These are phyloP conservation scores for Neurospora sp. DNA, from an alignment of 495 filamentous ascomycete genomes.

Conservation along the genomic window DNA sequence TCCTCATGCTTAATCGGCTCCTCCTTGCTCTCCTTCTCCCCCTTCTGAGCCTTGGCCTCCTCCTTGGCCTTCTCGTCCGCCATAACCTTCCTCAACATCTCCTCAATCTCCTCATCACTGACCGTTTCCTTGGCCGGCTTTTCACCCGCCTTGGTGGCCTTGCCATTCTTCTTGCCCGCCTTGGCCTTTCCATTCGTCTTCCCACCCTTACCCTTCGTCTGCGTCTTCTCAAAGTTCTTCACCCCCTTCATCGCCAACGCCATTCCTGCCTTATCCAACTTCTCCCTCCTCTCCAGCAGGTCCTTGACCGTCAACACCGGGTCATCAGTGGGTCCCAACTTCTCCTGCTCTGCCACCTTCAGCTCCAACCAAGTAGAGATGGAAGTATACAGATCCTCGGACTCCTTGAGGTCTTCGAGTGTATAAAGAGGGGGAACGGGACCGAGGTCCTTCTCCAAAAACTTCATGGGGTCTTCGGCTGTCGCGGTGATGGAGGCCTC, in stretches of 20 bases:
- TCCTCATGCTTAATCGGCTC: conserved; percentile 34
- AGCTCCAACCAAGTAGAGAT: conserved; percentile 56
- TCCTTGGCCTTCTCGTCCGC: conserved; percentile 14
- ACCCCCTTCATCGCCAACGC: conserved; percentile 66
- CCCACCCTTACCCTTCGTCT: conserved; percentile 28
- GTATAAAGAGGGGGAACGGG: conserved; percentile 46
- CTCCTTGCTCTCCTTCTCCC: conserved; percentile 17
- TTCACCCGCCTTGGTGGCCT: conserved; percentile 21
- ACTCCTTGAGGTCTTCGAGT: conserved; percentile 49
- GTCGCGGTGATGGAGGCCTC: conserved; percentile 33
- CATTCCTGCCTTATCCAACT: conserved; percentile 55
- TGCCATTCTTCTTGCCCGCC: conserved; percentile 25
- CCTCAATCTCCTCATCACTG: conserved; percentile 35
- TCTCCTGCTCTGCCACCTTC: conserved; percentile 56
- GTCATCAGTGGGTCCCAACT: conserved; percentile 56
- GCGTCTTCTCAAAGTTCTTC: conserved; percentile 40
- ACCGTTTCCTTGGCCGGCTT: conserved; percentile 30
- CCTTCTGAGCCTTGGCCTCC: conserved; percentile 19
- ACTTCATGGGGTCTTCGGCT: conserved; percentile 24
- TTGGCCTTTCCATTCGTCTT: conserved; percentile 34
- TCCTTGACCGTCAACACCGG: conserved; percentile 61
- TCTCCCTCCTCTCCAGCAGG: conserved; percentile 46
- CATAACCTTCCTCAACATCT: conserved; percentile 37
- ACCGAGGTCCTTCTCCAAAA: conserved; percentile 28
- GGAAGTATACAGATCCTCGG: conserved; percentile 37